Conservation (phyloP, 192 early-diverging fungal genomes). For the Backusella luteola region DNA sequence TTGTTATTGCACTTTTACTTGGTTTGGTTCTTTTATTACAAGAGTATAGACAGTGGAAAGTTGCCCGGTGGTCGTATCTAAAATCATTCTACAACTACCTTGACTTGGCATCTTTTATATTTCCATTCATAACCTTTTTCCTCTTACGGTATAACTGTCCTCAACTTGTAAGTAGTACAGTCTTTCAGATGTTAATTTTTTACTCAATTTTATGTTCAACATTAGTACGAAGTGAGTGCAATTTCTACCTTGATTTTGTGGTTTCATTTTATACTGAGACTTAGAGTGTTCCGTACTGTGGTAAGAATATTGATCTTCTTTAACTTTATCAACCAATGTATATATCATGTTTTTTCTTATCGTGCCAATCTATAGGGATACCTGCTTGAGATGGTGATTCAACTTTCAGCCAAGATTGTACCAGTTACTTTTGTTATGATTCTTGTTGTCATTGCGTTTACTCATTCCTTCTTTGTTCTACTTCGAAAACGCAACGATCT, state of each 20-base stretch:
- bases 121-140: background rate
- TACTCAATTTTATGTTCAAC: background rate
- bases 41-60: background rate
- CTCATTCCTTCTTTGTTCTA: background rate
- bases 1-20: background rate
- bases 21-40: background rate
- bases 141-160: background rate
- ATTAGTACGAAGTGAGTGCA: background rate
- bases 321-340: background rate
- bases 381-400: slow-evolving; percentile 6
- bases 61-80: background rate
- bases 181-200: background rate
- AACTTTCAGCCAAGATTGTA: background rate
- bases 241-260: slow-evolving; percentile 1
- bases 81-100: background rate
- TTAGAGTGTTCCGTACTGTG: background rate
- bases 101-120: background rate
- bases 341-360: background rate
- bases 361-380: background rate
- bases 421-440: slow-evolving; percentile 5
- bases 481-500: background rate
- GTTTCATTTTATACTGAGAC: slow-evolving; percentile 13
- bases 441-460: slow-evolving; percentile 9
- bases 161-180: background rate
- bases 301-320: background rate